phyloP scores from a whole-genome alignment of 2,329 filamentous ascomycete species.

The Phialophora chinensis region DNA sequence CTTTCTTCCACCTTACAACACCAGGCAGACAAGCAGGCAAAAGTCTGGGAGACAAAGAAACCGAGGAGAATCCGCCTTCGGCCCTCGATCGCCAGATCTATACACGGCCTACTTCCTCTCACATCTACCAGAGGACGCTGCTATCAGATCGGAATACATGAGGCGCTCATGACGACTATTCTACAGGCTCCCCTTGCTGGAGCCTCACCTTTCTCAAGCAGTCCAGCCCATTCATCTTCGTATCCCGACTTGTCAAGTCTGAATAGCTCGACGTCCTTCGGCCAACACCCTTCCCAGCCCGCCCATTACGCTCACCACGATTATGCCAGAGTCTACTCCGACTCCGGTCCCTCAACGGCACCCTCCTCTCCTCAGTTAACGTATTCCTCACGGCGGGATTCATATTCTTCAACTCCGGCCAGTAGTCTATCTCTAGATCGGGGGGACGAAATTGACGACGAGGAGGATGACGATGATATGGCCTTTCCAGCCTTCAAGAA shows the following conservation, averaged over 20 bases:
- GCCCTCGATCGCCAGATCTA: background rate
- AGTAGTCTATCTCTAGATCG: constrained; percentile 48
- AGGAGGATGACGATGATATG: constrained; percentile 44
- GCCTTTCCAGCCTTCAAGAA: constrained; percentile 53
- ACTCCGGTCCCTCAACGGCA: constrained; percentile 47
- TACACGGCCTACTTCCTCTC: background rate
- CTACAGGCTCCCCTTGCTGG: constrained; percentile 44
- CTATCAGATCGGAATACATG: constrained; percentile 25
- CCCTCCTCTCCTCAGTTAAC: constrained; percentile 48
- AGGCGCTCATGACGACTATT: constrained; percentile 46
- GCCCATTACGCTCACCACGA: constrained; percentile 28
- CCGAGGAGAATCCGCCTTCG: background rate
- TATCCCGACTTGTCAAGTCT: constrained; percentile 35
- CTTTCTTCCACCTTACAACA: background rate
- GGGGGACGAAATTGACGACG: constrained; percentile 38
- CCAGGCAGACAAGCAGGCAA: background rate
- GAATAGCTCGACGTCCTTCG: constrained; percentile 29
- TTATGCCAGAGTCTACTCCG: constrained; percentile 37
- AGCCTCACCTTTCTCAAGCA: constrained; percentile 44
- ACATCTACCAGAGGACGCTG: background rate
- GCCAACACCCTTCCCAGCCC: constrained; percentile 23
- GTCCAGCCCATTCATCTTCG: constrained; percentile 41
- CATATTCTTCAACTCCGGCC: constrained; percentile 48
- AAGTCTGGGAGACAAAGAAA: constrained; percentile 4
- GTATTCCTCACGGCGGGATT: constrained; percentile 42